phyloP scores from a whole-genome alignment of 192 early-diverging fungal genomes.

The Coemansia sp. region DNA sequence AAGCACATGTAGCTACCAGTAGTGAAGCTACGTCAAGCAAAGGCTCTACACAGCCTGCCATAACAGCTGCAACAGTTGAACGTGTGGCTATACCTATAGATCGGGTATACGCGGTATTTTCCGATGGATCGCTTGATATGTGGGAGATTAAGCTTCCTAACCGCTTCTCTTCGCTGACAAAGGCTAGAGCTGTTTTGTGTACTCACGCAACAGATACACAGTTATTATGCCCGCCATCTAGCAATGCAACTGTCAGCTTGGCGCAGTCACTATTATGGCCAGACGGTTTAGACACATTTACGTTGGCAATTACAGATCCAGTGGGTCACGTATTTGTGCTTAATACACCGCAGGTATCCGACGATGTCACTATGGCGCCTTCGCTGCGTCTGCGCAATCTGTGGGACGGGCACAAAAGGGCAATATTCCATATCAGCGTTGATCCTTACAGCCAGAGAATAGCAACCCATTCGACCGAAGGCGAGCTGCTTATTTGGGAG shows the following conservation, averaged over 20 bases:
- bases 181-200: conserved; percentile 4
- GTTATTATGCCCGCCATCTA: not conserved
- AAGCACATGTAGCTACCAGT: not conserved
- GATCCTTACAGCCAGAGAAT: conserved; percentile 49
- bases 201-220: conserved; percentile 6
- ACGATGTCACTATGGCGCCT: too few species aligned
- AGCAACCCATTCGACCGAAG: conserved; percentile 46
- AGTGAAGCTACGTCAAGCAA: not conserved
- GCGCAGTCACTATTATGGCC: conserved; percentile 20
- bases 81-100: not conserved
- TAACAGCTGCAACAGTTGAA: not conserved
- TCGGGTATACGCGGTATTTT: conserved; percentile 23
- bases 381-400: conserved; percentile 20
- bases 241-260: not conserved
- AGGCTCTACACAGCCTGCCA: not conserved
- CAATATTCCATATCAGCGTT: conserved; percentile 53
- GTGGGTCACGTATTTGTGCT: conserved; percentile 45
- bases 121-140: conserved; percentile 38
- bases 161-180: conserved; percentile 1
- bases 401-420: conserved; percentile 52
- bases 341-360: not conserved
- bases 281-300: not conserved
- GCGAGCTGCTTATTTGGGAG: conserved; percentile 53
- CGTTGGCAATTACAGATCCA: conserved; percentile 23
- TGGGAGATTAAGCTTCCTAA: conserved; percentile 21